Conservation (phyloP, 192 early-diverging fungal species). For the Endogone sp. region DNA sequence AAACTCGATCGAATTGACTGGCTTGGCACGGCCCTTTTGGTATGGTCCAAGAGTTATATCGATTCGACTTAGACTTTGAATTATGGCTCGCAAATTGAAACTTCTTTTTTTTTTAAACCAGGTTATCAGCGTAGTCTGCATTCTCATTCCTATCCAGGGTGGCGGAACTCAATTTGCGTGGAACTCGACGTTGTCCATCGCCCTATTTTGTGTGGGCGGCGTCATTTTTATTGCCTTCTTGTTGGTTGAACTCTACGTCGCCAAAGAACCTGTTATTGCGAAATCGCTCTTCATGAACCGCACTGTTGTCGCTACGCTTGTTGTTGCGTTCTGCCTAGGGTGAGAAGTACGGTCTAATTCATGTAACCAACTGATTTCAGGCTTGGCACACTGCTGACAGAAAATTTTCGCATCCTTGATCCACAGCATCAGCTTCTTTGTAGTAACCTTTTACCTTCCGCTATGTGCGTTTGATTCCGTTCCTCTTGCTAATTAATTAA, state of each 20-base stretch:
- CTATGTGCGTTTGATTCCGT: slow-evolving; percentile 24
- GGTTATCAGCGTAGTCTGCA: slow-evolving; percentile 38
- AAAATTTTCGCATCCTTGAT: background rate
- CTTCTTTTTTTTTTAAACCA: background rate
- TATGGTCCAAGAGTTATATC: no score
- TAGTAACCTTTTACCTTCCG: slow-evolving; percentile 71
- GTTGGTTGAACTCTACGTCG: slow-evolving; percentile 54
- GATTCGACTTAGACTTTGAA: no score
- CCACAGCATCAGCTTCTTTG: slow-evolving; percentile 43
- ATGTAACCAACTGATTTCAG: background rate
- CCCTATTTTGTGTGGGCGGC: slow-evolving; percentile 35
- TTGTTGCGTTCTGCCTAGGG: slow-evolving; percentile 57
- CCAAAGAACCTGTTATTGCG: slow-evolving; percentile 69
- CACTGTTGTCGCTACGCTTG: slow-evolving; percentile 52
- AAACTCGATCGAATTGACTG: background rate
- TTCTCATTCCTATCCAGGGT: slow-evolving; percentile 59
- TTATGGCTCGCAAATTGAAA: no score
- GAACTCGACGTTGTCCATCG: slow-evolving; percentile 48
- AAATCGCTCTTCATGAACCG: slow-evolving; percentile 54
- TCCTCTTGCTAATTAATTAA: no score
- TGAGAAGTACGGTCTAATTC: background rate
- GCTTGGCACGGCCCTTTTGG: slow-evolving; percentile 46
- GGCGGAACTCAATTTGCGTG: slow-evolving; percentile 64
- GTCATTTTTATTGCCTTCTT: slow-evolving; percentile 39
- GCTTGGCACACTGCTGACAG: background rate